These are phyloP conservation scores for Knoxia roxburghii DNA, from an alignment of 257 asterid species.

Conservation along the genomic window DNA sequence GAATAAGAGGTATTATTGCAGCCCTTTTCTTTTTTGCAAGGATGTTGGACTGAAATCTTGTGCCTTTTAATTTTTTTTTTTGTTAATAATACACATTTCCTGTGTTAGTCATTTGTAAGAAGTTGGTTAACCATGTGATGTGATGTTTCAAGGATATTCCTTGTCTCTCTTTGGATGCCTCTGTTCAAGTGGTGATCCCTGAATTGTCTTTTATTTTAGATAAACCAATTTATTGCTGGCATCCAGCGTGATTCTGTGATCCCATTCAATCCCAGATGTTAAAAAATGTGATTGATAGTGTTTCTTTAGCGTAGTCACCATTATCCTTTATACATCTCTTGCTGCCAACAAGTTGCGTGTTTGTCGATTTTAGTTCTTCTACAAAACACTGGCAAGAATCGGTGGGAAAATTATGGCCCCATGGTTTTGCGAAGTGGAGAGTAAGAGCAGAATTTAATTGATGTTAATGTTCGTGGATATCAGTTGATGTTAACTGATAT, in stretches of 20 bases:
- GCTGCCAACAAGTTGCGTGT: no score
- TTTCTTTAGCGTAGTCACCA: no score
- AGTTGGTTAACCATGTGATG: neutral
- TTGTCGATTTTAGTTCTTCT: no score
- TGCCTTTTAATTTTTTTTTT: no score
- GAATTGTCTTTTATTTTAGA: neutral
- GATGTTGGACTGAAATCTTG: neutral
- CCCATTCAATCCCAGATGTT: neutral
- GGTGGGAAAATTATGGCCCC: neutral
- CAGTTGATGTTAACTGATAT: neutral
- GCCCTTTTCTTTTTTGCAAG: neutral
- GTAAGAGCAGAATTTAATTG: neutral
- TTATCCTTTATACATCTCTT: no score
- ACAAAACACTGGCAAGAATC: neutral
- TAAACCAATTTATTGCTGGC: neutral
- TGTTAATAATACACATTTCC: neutral
- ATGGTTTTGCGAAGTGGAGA: neutral
- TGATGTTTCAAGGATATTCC: neutral
- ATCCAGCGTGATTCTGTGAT: no score
- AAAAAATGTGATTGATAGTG: no score
- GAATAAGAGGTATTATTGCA: neutral
- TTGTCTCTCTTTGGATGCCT: neutral
- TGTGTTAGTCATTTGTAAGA: neutral
- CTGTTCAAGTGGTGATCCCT: neutral
- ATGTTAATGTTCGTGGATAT: neutral